Evolutionary conservation across 1,139 yeast genomes (phyloP).

Genomic region (Sugiyamaella novakii): DNA sequence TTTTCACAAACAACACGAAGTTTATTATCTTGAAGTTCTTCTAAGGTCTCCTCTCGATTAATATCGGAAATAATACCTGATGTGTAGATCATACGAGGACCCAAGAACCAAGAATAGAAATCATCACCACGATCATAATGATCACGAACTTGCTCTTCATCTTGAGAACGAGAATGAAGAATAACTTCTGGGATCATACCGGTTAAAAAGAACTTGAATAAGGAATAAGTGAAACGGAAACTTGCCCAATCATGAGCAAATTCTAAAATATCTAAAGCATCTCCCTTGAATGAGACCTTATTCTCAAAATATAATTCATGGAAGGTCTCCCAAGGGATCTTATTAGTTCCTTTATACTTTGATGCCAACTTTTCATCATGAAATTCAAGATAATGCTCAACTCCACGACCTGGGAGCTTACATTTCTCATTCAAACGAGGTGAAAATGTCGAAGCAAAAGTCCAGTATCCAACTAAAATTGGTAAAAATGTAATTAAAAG

Average conservation of each 20-base stretch:
- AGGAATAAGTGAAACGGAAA: slow-evolving; percentile 74
- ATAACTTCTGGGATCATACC: slow-evolving; percentile 95
- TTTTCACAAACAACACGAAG: slow-evolving; percentile 86
- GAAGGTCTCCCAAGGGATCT: slow-evolving; percentile 93
- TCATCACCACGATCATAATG: slow-evolving; percentile 97
- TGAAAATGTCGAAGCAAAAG: slow-evolving; percentile 69
- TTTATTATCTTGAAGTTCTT: slow-evolving; percentile 88
- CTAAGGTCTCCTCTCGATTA: slow-evolving; percentile 72
- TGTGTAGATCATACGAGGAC: slow-evolving; percentile 93
- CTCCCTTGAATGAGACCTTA: slow-evolving; percentile 87
- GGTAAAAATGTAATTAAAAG: slow-evolving; percentile 61
- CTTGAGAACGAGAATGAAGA: slow-evolving; percentile 89
- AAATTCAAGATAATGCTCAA: slow-evolving; percentile 78
- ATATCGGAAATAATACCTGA: slow-evolving; percentile 82
- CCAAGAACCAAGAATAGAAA: slow-evolving; percentile 90
- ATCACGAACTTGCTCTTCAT: slow-evolving; percentile 94
- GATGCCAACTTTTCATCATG: slow-evolving; percentile 72
- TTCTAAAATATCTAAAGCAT: slow-evolving; percentile 79
- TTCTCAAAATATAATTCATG: slow-evolving; percentile 83
- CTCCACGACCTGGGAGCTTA: slow-evolving; percentile 73
- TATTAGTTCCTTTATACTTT: slow-evolving; percentile 70
- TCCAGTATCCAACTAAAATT: slow-evolving; percentile 80
- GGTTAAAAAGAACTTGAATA: slow-evolving; percentile 78
- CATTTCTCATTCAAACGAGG: slow-evolving; percentile 84
- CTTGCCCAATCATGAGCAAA: slow-evolving; percentile 90